Base-by-base conservation (phyloP, 352 stramenopile genomes). In the Globisporangium acanthophoron region DNA sequence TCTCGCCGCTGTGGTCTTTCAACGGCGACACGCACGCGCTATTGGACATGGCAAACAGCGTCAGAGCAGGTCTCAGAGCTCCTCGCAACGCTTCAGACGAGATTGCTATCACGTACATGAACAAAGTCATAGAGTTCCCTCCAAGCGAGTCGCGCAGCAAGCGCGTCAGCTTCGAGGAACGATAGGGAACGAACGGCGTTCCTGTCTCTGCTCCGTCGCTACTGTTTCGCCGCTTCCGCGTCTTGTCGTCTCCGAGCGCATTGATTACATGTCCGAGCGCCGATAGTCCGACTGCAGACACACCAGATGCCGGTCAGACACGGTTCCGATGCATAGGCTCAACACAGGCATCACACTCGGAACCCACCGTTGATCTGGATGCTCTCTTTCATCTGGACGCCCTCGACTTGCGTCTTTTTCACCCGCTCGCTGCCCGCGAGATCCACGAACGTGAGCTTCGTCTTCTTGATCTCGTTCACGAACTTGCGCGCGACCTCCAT, bases 11-110 rank as follows among this genome's bases (percentile, higher is more conserved):
- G 24, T 90, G 85, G 0, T 61, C 62, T 12, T 62, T 52, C 2
- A 76, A 59, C 3, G 83, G 75, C 3, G 83, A 91, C 8, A 93
- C 66, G 31, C 83, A 93, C 0, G 83, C 83, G 39, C 83, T 93
- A 49, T 44, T 33, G 31, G 4, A 53, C 27, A 27, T 33, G 11
- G 37, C 20, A 11, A 11, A 5, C 12, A n/a, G 12, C 9, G 29
- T 51, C 6, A 49, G n/a, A 41, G 31, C 27, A n/a, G 12, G 5
- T 8, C 11, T 5, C 12, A 18, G 37, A 8, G 2, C 29, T 35
- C 37, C 6, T 33, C 20, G 2, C 18, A 31, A 3, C 6, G 51
- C 7, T 56, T n/a, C 13, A 27, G 24, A 21, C 52, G 43, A 5
- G 3, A 31, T 18, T 5, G 41, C 1, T 35, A 21, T 20, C 6